Evolutionary conservation across 331 rosid genomes (phyloP).

Genomic region (Telfairia occidentalis): DNA sequence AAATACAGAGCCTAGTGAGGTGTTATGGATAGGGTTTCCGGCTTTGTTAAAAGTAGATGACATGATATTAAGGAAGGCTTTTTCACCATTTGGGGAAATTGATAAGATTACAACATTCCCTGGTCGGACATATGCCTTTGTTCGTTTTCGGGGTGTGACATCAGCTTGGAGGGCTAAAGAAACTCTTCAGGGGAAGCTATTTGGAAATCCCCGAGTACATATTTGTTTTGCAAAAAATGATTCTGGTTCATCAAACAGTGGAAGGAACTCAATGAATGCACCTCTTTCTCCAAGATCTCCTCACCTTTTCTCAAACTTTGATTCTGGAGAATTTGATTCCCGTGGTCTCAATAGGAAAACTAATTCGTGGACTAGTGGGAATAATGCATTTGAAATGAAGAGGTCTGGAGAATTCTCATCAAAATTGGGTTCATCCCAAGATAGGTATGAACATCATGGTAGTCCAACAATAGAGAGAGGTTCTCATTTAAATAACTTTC

Average conservation of each 20-base stretch:
- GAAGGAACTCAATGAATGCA: conserved; percentile 45
- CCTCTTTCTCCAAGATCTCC: conserved; percentile 67
- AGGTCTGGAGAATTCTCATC: conserved; percentile 46
- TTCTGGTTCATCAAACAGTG: conserved; percentile 53
- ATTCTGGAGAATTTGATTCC: conserved; percentile 42
- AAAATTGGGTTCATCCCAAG: conserved; percentile 37
- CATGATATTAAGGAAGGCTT: conserved; percentile 52
- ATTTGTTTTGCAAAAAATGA: conserved; percentile 92
- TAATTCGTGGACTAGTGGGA: conserved; percentile 40
- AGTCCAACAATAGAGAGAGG: conserved; percentile 58
- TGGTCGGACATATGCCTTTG: conserved; percentile 92
- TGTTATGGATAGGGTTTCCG: conserved; percentile 95
- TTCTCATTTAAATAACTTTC: conserved; percentile 28
- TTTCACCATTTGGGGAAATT: conserved; percentile 83
- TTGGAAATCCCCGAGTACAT: conserved; percentile 91
- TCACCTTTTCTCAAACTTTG: conserved; percentile 33
- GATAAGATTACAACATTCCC: conserved; percentile 86
- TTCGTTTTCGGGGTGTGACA: conserved; percentile 47
- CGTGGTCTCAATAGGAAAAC: conserved; percentile 36
- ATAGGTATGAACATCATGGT: conserved; percentile 33
- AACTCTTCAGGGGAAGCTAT: conserved; percentile 70
- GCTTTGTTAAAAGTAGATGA: conserved; percentile 78
- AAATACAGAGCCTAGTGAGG: conserved; percentile 80
- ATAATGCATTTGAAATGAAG: conserved; percentile 38
- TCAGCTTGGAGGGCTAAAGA: conserved; percentile 79